Base-by-base conservation (phyloP, 495 filamentous ascomycete genomes). In the Halenospora varia region DNA sequence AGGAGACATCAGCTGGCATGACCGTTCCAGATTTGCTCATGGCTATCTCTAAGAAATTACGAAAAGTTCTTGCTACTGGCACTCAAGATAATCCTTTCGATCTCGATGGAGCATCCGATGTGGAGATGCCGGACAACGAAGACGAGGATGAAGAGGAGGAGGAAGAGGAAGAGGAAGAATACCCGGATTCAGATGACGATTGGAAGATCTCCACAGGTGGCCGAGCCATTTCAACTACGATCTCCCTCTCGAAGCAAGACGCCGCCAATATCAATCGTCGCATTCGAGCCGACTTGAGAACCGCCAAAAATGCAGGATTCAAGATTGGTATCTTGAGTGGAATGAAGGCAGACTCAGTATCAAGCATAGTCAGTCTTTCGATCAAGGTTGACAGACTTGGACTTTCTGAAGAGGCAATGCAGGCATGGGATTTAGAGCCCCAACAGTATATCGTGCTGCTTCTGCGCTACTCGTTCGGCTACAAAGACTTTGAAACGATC, bases 361-460 rank as follows among this genome's bases (percentile, higher is more conserved):
- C 72, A 9, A 82, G 77, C 39, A 76, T 79, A 20, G 62, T 90
- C 50, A 86, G 81, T 26, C 57, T 96, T 6, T 87, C 86, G 0
- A 78, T 87, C 46, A 84, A 84, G 0, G 79, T 90, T 48, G 71
- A 74, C 0, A 88, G 87, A 59, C 78, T 96, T 1, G 85, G 79
- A 1, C 81, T 97, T 24, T 90, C 90, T 2, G 77, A 88, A 24
- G 89, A 92, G 59, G 87, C 82, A 1, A 77, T 88, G 70, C 78
- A 83, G 60, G 87, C 90, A 13, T 97, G 93, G 93, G 75, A 85
- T 51, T 68, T 97, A 17, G 65, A 79, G 13, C 67, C 73, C 0
- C 68, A 72, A 0, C 84, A 95, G 23, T 94, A 94, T 64, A 67
- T 96, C 42, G 81, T 95, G 4, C 74, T 96, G 4, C 76, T 96